Conservation (phyloP, 1,139 yeast genomes). For the Taiozyma onychis region DNA sequence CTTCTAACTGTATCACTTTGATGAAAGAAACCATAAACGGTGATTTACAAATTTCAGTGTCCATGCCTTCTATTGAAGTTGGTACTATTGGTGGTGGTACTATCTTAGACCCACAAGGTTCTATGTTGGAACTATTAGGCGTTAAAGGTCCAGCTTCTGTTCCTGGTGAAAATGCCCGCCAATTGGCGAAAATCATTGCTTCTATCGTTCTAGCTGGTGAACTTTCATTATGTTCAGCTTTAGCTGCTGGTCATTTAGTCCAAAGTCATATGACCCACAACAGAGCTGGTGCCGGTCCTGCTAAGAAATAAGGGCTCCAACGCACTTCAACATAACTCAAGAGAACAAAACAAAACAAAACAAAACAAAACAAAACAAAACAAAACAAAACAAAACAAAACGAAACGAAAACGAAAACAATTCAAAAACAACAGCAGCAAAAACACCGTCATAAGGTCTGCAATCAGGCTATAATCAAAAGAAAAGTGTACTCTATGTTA, state of each 20-base stretch:
- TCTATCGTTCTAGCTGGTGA: conserved; percentile 96
- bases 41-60: conserved; percentile 82
- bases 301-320: conserved; percentile 6
- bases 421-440: not conserved
- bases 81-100: conserved; percentile 99
- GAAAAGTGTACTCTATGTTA: not conserved
- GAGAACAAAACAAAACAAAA: too few relatives aligned
- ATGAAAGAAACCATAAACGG: conserved; percentile 79
- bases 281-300: conserved; percentile 51
- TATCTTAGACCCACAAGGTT: conserved; percentile 91
- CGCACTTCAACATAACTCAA: not conserved
- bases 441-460: not conserved
- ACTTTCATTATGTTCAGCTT: conserved; percentile 85
- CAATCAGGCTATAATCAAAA: not conserved
- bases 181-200: conserved; percentile 91
- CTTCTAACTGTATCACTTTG: conserved; percentile 93
- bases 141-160: conserved; percentile 91
- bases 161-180: conserved; percentile 95
- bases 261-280: conserved; percentile 97
- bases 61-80: conserved; percentile 98
- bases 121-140: conserved; percentile 92
- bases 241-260: conserved; percentile 98
- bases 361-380: too few relatives aligned
- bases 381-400: too few relatives aligned
- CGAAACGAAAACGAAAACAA: too few relatives aligned